Evolutionary conservation across 805 yeast genomes (phyloP).

Genomic region (Soucietia sequanensis): DNA sequence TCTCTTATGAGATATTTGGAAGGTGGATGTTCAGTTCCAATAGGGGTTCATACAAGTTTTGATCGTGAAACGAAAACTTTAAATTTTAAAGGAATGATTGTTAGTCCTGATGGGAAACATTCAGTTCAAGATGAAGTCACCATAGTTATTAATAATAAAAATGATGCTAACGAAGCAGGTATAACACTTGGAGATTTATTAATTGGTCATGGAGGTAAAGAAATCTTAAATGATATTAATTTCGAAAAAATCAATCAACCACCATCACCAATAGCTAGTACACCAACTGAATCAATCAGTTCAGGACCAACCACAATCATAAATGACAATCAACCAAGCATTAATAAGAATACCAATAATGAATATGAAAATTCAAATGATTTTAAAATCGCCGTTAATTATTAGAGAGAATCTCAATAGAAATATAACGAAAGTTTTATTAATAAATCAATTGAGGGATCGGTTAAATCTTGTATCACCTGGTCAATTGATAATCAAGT

Average conservation of each 20-base stretch:
- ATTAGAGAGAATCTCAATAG: no score
- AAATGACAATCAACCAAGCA: no score
- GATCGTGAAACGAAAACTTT: slow-evolving; percentile 44
- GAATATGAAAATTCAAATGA: no score
- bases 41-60: slow-evolving; percentile 76
- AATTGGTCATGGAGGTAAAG: slow-evolving; percentile 76
- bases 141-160: slow-evolving; percentile 37
- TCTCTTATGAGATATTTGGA: slow-evolving; percentile 82
- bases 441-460: no score
- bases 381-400: neutral
- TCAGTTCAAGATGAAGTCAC: slow-evolving; percentile 57
- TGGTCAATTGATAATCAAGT: no score
- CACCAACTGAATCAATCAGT: neutral
- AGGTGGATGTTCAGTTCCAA: slow-evolving; percentile 98
- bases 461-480: no score
- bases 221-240: slow-evolving; percentile 77
- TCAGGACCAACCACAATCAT: neutral
- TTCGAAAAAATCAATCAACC: slow-evolving; percentile 56
- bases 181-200: slow-evolving; percentile 62
- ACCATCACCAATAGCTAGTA: slow-evolving; percentile 14
- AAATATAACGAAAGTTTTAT: no score
- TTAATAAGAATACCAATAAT: no score
- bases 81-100: slow-evolving; percentile 67
- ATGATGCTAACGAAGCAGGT: slow-evolving; percentile 74
- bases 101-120: slow-evolving; percentile 78